These are phyloP conservation scores for Basipetospora sp. DNA, from an alignment of 2,329 filamentous ascomycete genomes.

Conservation along the genomic window DNA sequence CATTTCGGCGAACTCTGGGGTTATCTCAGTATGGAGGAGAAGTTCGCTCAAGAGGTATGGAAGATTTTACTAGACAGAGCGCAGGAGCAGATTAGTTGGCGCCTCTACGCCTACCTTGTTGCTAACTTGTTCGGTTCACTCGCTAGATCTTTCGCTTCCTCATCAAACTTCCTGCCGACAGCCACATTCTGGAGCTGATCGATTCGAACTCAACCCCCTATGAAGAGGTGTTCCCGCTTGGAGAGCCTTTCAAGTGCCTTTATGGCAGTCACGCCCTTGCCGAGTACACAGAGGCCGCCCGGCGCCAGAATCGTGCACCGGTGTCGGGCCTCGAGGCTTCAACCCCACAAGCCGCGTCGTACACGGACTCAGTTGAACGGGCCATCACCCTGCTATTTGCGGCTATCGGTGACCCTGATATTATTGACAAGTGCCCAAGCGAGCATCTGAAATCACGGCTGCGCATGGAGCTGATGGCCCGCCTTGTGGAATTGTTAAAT, in stretches of 20 bases:
- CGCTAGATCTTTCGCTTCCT: slow-evolving; percentile 58
- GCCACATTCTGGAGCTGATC: slow-evolving; percentile 45
- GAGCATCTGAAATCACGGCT: slow-evolving; percentile 2
- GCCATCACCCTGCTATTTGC: slow-evolving; percentile 40
- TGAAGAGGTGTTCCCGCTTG: slow-evolving; percentile 49
- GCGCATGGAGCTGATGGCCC: slow-evolving; percentile 5
- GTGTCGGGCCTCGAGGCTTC: slow-evolving; percentile 6
- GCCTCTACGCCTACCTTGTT: too few relatives aligned
- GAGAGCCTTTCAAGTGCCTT: slow-evolving; percentile 56
- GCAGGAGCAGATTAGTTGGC: too few relatives aligned
- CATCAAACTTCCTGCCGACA: slow-evolving; percentile 52
- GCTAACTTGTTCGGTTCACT: not conserved
- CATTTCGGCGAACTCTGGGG: slow-evolving; percentile 76
- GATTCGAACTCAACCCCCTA: slow-evolving; percentile 37
- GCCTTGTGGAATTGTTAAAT: slow-evolving; percentile 2
- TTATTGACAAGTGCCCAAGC: slow-evolving; percentile 24
- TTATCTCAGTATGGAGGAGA: slow-evolving; percentile 60
- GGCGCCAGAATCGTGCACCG: slow-evolving; percentile 16
- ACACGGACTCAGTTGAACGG: slow-evolving; percentile 24
- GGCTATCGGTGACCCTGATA: slow-evolving; percentile 43
- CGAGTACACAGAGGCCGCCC: slow-evolving; percentile 38
- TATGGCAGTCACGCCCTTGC: slow-evolving; percentile 57
- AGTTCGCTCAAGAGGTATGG: slow-evolving; percentile 50
- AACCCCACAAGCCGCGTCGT: slow-evolving; percentile 13
- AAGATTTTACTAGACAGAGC: not conserved